Conservation (phyloP, 257 asterid genomes). For the Verbena officinalis region DNA sequence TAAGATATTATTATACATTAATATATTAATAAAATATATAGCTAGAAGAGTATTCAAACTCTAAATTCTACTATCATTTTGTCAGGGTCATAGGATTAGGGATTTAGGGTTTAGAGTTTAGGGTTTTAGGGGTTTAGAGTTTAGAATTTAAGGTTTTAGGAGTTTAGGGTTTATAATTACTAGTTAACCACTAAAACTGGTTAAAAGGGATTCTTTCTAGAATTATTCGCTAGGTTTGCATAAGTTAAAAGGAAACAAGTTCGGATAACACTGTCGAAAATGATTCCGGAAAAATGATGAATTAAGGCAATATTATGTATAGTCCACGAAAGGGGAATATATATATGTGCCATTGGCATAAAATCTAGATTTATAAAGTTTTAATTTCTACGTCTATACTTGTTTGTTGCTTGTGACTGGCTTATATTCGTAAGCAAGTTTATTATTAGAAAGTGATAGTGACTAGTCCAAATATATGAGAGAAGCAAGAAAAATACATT, state of each 20-base stretch:
- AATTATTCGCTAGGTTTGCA: neutral
- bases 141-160: no score
- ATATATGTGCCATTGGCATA: neutral
- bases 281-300: neutral
- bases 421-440: no score
- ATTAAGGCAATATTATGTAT: no score
- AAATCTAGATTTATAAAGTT: neutral
- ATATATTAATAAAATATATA: no score
- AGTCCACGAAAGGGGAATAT: neutral
- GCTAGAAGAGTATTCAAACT: no score
- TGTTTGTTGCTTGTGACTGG: neutral
- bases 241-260: neutral
- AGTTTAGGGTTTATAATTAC: no score
- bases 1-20: no score
- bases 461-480: neutral
- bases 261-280: neutral
- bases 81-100: no score
- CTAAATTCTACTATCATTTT: no score
- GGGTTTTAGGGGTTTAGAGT: no score
- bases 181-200: conserved; percentile 9
- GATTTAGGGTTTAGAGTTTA: no score
- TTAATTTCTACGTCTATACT: neutral
- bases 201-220: neutral
- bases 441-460: no score
- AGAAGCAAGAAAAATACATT: neutral